These are phyloP conservation scores for Sambucus nigra DNA, from an alignment of 129 eudicot genomes.

Conservation along the genomic window DNA sequence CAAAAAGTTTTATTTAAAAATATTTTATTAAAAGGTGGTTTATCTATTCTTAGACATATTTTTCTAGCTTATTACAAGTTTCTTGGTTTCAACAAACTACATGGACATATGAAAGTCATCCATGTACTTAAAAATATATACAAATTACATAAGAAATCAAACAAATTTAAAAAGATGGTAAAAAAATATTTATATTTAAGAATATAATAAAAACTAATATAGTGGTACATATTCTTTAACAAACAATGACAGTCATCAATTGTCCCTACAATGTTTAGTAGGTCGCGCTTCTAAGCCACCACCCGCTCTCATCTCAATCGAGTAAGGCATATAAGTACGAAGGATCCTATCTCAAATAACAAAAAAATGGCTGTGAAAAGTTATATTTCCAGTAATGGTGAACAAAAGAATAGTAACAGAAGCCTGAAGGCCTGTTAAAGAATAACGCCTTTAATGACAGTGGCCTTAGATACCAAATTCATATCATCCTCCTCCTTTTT, in stretches of 20 bases:
- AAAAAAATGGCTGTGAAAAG: constrained; percentile 88
- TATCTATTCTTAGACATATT: too few species aligned
- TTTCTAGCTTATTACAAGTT: neutral
- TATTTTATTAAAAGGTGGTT: too few species aligned
- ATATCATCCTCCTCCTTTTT: constrained; percentile 63
- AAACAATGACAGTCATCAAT: constrained; percentile 17
- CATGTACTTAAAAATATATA: constrained; percentile 23
- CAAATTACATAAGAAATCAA: constrained; percentile 12
- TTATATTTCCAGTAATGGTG: constrained; percentile 72
- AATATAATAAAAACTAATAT: constrained; percentile 9
- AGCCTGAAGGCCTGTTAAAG: constrained; percentile 75
- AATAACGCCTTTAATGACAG: constrained; percentile 75
- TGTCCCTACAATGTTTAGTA: constrained; percentile 49
- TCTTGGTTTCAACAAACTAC: neutral
- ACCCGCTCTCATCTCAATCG: constrained; percentile 51
- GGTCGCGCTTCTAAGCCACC: constrained; percentile 93
- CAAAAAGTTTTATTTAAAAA: too few species aligned
- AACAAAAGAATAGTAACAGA: constrained; percentile 60
- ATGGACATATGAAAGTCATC: too few species aligned
- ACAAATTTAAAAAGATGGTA: constrained; percentile 14
- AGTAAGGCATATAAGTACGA: constrained; percentile 78
- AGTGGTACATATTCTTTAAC: constrained; percentile 23
- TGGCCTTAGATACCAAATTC: constrained; percentile 54
- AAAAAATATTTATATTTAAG: constrained; percentile 1
- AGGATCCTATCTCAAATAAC: constrained; percentile 75